These are phyloP conservation scores for Sporopachydermia lactativora DNA, from an alignment of 805 yeast species.

Conservation along the genomic window DNA sequence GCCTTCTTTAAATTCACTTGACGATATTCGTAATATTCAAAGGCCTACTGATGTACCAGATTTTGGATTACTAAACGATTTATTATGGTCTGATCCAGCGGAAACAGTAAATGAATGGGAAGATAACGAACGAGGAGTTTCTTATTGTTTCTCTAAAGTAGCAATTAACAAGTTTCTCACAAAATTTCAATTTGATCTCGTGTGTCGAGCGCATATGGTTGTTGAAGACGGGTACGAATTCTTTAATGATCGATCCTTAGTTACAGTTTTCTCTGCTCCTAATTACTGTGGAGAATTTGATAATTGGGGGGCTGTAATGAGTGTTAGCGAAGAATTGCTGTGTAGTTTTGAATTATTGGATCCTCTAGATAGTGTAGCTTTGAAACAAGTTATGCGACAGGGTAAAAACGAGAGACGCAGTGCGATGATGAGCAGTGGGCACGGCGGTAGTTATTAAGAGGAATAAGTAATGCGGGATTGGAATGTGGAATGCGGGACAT, in stretches of 20 bases:
- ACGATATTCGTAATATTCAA: conserved; percentile 60
- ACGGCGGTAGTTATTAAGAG: background rate
- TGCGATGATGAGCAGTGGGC: conserved; percentile 23
- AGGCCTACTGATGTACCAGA: conserved; percentile 84
- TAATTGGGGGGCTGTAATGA: conserved; percentile 98
- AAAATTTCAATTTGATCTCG: conserved; percentile 67
- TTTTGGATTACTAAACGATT: conserved; percentile 62
- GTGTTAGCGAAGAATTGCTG: conserved; percentile 81
- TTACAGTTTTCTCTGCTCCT: conserved; percentile 64
- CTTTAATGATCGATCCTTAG: conserved; percentile 56
- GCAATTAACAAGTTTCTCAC: conserved; percentile 67
- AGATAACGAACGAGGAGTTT: conserved; percentile 75
- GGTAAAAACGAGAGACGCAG: conserved; percentile 78
- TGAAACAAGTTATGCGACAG: conserved; percentile 87
- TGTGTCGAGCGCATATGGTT: conserved; percentile 82
- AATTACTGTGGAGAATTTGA: conserved; percentile 76
- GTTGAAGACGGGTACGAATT: conserved; percentile 73
- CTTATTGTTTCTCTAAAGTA: conserved; percentile 65
- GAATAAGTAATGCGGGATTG: too few relatives aligned
- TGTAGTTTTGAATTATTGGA: conserved; percentile 90
- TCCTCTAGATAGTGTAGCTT: conserved; percentile 84
- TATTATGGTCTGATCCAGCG: conserved; percentile 79
- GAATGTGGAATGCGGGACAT: too few relatives aligned
- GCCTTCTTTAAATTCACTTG: conserved; percentile 59
- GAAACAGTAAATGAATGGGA: conserved; percentile 78